phyloP scores from a whole-genome alignment of 768 basidiomycete species.

The Rhizopogon vulgaris region DNA sequence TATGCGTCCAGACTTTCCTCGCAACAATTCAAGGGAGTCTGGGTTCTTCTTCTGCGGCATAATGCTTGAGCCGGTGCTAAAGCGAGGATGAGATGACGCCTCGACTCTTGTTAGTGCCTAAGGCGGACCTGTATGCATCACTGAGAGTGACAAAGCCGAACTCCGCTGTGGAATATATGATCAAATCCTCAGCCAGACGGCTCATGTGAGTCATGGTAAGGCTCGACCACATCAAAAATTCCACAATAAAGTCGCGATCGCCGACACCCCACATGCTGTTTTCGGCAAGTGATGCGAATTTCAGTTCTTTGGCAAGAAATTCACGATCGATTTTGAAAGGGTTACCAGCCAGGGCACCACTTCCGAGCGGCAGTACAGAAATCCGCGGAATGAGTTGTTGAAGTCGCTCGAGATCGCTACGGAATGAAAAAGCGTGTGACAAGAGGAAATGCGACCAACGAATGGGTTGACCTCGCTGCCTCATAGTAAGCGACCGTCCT shows the following conservation, averaged over 20 bases:
- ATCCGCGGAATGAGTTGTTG: slow-evolving; percentile 82
- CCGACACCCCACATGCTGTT: slow-evolving; percentile 97
- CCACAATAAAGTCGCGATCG: slow-evolving; percentile 95
- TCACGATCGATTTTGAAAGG: slow-evolving; percentile 93
- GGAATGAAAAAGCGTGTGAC: slow-evolving; percentile 91
- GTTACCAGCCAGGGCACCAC: slow-evolving; percentile 94
- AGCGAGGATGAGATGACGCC: background rate
- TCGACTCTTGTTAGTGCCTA: background rate
- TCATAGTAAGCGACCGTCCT: background rate
- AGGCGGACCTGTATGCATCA: slow-evolving; percentile 90
- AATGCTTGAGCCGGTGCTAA: slow-evolving; percentile 94
- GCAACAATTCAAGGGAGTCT: slow-evolving; percentile 89
- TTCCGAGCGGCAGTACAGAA: slow-evolving; percentile 90
- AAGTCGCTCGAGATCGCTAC: slow-evolving; percentile 82
- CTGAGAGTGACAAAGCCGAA: slow-evolving; percentile 95
- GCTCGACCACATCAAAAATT: slow-evolving; percentile 96
- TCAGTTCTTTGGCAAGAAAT: slow-evolving; percentile 85
- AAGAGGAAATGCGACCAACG: slow-evolving; percentile 97
- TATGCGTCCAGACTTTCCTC: slow-evolving; percentile 91
- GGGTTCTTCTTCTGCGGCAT: slow-evolving; percentile 99
- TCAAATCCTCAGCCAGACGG: slow-evolving; percentile 91
- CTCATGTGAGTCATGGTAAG: slow-evolving; percentile 91
- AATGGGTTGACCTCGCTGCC: slow-evolving; percentile 93
- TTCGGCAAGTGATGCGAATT: slow-evolving; percentile 82
- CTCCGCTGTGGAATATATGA: slow-evolving; percentile 95